phyloP scores from a whole-genome alignment of 208 protist species.

The Trichomonas tenax region DNA sequence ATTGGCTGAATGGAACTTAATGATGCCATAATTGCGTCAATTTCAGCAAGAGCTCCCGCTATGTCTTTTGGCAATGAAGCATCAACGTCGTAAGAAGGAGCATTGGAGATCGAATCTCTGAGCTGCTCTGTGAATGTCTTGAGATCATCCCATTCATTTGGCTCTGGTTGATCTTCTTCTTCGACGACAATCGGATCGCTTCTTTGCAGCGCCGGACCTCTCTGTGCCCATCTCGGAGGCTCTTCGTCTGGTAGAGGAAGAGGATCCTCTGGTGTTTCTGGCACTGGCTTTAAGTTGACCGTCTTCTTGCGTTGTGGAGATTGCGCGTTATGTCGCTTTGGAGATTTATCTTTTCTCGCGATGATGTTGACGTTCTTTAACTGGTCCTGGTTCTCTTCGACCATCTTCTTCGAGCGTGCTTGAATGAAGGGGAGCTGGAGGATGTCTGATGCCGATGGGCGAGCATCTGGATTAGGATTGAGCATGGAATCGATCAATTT shows the following conservation, averaged over 20 bases:
- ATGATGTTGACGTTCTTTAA: neutral
- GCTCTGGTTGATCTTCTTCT: neutral
- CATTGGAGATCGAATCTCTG: neutral
- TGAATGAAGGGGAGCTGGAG: neutral
- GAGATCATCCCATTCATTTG: constrained; percentile 2
- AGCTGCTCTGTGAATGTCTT: neutral
- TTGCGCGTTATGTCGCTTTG: neutral
- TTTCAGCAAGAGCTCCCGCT: neutral
- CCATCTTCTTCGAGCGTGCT: neutral
- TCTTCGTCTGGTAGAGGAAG: neutral
- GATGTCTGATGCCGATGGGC: neutral
- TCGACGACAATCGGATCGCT: neutral
- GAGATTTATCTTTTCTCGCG: neutral
- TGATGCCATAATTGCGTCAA: neutral
- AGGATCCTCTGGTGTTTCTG: neutral
- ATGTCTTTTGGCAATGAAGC: neutral
- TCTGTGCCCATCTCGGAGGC: neutral
- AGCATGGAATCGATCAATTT: neutral
- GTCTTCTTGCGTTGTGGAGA: neutral
- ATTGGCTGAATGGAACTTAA: neutral
- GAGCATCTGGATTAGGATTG: neutral
- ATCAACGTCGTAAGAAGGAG: neutral
- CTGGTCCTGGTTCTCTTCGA: neutral
- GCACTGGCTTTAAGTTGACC: neutral
- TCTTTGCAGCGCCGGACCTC: neutral